Conservation (phyloP, 805 yeast species). For the Blastobotrys terrestris region DNA sequence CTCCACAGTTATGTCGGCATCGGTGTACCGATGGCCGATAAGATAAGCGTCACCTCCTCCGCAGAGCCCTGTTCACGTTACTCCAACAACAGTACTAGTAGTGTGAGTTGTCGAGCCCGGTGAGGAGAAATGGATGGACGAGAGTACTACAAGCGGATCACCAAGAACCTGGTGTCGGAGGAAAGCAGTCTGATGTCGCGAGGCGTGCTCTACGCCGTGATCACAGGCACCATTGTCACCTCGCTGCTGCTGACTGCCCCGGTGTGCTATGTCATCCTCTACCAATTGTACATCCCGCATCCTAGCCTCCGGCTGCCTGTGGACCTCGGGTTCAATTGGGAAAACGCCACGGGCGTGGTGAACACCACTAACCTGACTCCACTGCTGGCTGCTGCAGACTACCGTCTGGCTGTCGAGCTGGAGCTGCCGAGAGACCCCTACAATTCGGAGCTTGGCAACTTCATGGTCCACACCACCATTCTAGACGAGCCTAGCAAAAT, state of each 20-base stretch:
- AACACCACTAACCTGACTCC: constrained; percentile 1
- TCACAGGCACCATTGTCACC: constrained; percentile 11
- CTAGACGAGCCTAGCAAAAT: constrained; percentile 7
- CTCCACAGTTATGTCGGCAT: not conserved
- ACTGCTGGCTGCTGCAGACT: constrained; percentile 17
- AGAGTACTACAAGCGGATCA: not conserved
- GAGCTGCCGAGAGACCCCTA: constrained; percentile 27
- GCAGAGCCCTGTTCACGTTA: not conserved
- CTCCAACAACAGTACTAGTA: too few relatives aligned
- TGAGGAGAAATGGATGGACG: not conserved
- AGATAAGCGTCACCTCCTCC: not conserved
- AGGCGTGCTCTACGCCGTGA: constrained; percentile 10
- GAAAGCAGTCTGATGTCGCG: not conserved
- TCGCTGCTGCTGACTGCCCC: constrained; percentile 17
- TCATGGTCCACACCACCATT: constrained; percentile 24
- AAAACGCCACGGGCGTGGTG: constrained; percentile 13
- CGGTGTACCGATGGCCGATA: not conserved
- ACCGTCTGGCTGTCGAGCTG: constrained; percentile 25
- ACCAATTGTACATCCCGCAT: constrained; percentile 21
- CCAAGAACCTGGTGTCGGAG: not conserved
- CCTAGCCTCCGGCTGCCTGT: constrained; percentile 13
- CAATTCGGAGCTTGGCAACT: constrained; percentile 30
- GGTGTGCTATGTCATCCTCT: constrained; percentile 16
- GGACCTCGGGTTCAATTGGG: constrained; percentile 17
- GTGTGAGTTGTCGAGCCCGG: too few relatives aligned